These are phyloP conservation scores for Rhodamnia argentea DNA, from an alignment of 345 rosid genomes.

Conservation along the genomic window DNA sequence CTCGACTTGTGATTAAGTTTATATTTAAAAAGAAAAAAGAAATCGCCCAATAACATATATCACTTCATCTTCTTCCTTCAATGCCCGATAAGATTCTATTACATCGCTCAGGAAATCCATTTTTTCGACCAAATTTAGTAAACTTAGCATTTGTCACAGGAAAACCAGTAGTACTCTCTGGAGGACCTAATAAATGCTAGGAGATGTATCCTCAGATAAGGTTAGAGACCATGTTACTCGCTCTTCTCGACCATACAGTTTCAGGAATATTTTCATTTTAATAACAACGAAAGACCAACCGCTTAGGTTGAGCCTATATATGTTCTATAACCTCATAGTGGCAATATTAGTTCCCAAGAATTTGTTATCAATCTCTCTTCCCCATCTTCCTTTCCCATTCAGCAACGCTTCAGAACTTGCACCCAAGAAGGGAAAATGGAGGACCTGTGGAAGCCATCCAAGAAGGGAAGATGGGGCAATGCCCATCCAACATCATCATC, in stretches of 20 bases:
- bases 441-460: slow-evolving; percentile 3
- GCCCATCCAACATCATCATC: not conserved
- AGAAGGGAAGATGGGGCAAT: not conserved
- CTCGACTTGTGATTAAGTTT: not conserved
- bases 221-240: not conserved
- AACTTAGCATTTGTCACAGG: not conserved
- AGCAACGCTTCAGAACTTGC: not conserved
- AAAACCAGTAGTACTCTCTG: not conserved
- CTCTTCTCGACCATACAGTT: not conserved
- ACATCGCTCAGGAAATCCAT: not conserved
- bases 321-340: not conserved
- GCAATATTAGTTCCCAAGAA: not conserved
- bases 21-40: too few species aligned
- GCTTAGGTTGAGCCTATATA: not conserved
- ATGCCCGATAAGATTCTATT: not conserved
- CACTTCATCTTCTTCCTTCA: not conserved
- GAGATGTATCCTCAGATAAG: not conserved
- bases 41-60: not conserved
- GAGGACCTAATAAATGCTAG: not conserved
- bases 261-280: not conserved
- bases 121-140: not conserved
- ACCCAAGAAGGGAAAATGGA: not conserved
- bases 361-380: not conserved
- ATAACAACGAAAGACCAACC: not conserved
- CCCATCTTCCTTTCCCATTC: not conserved